Percentiles rank a stretch among this genome's conserved stretches.
Conservation (phyloP, 2,329 filamentous ascomycete species). For the Fusarium coffeatum region DNA sequence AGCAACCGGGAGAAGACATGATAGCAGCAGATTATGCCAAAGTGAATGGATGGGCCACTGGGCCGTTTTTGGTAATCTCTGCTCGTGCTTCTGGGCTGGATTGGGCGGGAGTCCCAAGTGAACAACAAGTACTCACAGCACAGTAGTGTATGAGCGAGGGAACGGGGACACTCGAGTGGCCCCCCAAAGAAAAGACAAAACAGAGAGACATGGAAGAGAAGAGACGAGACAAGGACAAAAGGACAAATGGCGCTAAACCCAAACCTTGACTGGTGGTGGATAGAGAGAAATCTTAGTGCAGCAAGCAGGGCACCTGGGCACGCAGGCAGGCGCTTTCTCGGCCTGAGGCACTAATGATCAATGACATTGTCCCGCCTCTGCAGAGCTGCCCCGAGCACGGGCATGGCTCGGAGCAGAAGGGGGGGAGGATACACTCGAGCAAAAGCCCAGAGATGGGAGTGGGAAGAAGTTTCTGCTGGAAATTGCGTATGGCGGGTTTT, state of each 20-base stretch:
- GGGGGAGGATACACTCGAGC: slow-evolving; percentile 18
- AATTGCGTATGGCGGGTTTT: slow-evolving; percentile 45
- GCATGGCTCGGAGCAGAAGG: slow-evolving; percentile 21
- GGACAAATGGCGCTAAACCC: slow-evolving; percentile 49
- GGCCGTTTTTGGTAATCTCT: slow-evolving; percentile 28
- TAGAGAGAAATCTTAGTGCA: slow-evolving; percentile 51
- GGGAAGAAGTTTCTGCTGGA: slow-evolving; percentile 36
- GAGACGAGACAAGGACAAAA: slow-evolving; percentile 44
- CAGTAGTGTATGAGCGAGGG: slow-evolving; percentile 18
- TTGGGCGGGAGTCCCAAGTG: slow-evolving; percentile 24
- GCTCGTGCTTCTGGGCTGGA: slow-evolving; percentile 34
- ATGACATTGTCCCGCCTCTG: slow-evolving; percentile 37
- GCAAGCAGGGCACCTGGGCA: slow-evolving; percentile 44
- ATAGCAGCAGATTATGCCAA: slow-evolving; percentile 30
- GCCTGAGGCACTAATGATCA: slow-evolving; percentile 44
- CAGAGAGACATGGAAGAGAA: slow-evolving; percentile 43
- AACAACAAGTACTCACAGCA: slow-evolving; percentile 7
- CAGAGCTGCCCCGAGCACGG: slow-evolving; percentile 16
- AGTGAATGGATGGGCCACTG: slow-evolving; percentile 38
- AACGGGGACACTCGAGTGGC: slow-evolving; percentile 30
- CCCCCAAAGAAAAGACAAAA: slow-evolving; percentile 41
- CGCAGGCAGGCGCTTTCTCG: slow-evolving; percentile 26
- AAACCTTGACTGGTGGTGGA: slow-evolving; percentile 52
- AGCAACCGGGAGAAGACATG: slow-evolving; percentile 12
- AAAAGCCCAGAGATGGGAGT: slow-evolving; percentile 26